Conservation (phyloP, 176 grass and related monocot genomes). For the bread wheat (Triticum aestivum) region DNA sequence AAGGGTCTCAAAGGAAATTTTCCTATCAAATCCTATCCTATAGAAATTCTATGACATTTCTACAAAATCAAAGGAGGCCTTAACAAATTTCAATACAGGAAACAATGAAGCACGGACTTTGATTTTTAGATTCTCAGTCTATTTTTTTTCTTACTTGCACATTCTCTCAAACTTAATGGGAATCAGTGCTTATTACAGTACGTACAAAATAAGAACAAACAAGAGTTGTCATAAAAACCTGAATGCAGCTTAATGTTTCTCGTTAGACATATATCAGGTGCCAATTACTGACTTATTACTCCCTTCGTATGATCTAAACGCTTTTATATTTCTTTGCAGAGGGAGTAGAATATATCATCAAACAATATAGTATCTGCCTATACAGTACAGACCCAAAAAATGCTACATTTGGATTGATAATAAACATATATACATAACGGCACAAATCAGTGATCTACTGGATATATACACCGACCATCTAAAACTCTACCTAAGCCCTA, state of each 20-base stretch:
- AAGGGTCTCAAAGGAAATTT: no score
- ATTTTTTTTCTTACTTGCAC: no score
- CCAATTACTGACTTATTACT: not conserved
- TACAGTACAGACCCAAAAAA: not conserved
- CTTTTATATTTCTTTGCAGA: no score
- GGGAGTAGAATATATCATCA: not conserved
- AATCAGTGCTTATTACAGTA: not conserved
- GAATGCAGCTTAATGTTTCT: not conserved
- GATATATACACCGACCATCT: conserved; percentile 38
- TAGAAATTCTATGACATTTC: no score
- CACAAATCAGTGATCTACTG: conserved; percentile 14
- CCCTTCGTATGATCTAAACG: no score
- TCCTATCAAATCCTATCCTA: no score
- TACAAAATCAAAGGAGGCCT: no score
- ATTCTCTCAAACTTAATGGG: no score
- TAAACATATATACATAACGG: conserved; percentile 25
- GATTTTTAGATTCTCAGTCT: no score
- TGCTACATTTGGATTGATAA: not conserved
- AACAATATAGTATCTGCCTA: not conserved
- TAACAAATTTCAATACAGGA: no score
- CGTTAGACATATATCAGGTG: not conserved
- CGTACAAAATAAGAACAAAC: not conserved
- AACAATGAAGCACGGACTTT: not conserved
- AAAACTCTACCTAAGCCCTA: conserved; percentile 22
- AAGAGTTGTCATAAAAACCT: not conserved